Base-by-base conservation (phyloP, 331 rosid species). In the Cydonia oblonga region DNA sequence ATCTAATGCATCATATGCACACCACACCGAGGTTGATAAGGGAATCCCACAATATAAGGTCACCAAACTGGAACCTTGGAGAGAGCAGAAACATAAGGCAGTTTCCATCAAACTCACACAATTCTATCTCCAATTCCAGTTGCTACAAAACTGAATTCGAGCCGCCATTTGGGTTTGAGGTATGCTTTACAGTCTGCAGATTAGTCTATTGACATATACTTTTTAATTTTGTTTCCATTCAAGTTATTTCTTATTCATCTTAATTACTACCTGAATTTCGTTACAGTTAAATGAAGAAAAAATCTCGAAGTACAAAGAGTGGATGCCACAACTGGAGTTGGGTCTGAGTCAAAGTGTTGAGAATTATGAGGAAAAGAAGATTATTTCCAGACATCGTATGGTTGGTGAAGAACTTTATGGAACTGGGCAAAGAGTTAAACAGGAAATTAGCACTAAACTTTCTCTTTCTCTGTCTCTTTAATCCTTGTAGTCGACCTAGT, bases 361-460 rank as follows among this genome's bases (percentile, higher is more conserved):
- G 61, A 81, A 69, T 19, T 70, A 62, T 38, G 75, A 69, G 18
- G 87, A 69, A 9, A 54, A 49, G 68, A 75, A 62, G 42, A 62
- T 22, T 30, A 26, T 15, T 5, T 60, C 29, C n/a, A 79, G 76
- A 78, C 65, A 64, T 70, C 52, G 29, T 71, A 25, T 68, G 59
- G 32, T 20, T 26, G 8, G 62, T 44, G 77, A 73, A 61, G 77
- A 62, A 73, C 16, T 5, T 29, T 63, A 51, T 28, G 77, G 52
- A 73, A 63, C 70, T 51, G 18, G n/a, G 3, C 35, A 51, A 64
- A 35, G 64, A 73, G 63, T 64, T 64, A 20, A 15, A 28, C 86
- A 80, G 52, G 90, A 87, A 78, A 85, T 85, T 81, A 79, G 78
- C 85, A 87, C 91, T 2, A 87, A 83, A 66, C 91, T 87, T 73